These are phyloP conservation scores for Saccharomycopsis lassenensis DNA, from an alignment of 805 yeast genomes.

Conservation along the genomic window DNA sequence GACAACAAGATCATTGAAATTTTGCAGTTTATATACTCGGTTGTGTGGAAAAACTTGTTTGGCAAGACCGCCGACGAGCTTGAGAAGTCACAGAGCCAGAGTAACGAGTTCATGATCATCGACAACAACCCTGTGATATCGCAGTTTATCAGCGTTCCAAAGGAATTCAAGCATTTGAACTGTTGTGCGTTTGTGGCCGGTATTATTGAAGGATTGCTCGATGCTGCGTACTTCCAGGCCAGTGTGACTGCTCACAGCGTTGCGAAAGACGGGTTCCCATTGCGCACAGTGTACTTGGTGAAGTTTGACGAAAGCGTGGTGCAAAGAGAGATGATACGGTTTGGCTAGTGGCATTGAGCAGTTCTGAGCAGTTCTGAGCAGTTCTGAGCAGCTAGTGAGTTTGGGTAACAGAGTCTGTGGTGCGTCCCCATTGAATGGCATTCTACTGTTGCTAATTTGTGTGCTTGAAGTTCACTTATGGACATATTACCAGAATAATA, in stretches of 20 bases:
- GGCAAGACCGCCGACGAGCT: constrained; percentile 65
- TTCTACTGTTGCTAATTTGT: too few relatives aligned
- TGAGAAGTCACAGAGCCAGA: constrained; percentile 59
- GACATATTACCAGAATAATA: too few relatives aligned
- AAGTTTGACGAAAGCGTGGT: constrained; percentile 53
- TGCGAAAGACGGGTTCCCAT: constrained; percentile 45
- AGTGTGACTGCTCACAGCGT: constrained; percentile 76
- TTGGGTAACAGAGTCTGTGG: too few relatives aligned
- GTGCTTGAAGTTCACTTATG: too few relatives aligned
- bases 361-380: too few relatives aligned
- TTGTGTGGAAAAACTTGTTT: constrained; percentile 64
- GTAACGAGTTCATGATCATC: constrained; percentile 55
- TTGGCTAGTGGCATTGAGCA: constrained; percentile 20
- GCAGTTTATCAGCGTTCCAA: constrained; percentile 67
- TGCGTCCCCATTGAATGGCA: too few relatives aligned
- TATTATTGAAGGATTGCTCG: constrained; percentile 71
- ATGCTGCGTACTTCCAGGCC: constrained; percentile 61
- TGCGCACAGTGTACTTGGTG: constrained; percentile 64
- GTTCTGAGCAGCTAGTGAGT: too few relatives aligned
- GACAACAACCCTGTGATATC: constrained; percentile 65
- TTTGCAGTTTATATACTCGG: constrained; percentile 59
- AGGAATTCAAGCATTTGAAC: constrained; percentile 64
- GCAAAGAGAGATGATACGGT: constrained; percentile 41
- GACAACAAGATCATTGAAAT: constrained; percentile 57
- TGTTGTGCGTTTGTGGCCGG: constrained; percentile 84